These are phyloP conservation scores for Ophiostoma tasmaniense DNA, from an alignment of 2,329 filamentous ascomycete species.

Conservation along the genomic window DNA sequence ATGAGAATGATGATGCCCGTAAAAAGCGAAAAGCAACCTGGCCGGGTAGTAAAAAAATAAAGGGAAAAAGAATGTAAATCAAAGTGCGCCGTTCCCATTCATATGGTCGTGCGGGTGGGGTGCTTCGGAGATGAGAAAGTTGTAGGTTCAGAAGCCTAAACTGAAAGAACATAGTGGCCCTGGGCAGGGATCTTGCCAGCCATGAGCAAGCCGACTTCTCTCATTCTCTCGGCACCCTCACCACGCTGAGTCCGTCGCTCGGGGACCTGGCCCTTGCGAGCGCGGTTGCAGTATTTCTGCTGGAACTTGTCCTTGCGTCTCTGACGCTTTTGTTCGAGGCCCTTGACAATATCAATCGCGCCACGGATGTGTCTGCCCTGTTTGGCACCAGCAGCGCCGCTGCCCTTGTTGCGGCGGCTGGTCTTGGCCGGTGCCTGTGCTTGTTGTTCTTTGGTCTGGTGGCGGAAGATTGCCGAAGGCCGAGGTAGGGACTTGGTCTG, in stretches of 20 bases:
- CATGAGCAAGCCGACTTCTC: slow-evolving; percentile 80
- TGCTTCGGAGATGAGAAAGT: not conserved
- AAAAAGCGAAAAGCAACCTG: not conserved
- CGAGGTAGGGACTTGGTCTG: slow-evolving; percentile 83
- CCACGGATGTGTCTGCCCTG: slow-evolving; percentile 65
- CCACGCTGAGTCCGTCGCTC: slow-evolving; percentile 67
- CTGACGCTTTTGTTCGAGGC: slow-evolving; percentile 87
- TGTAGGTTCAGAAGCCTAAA: slow-evolving; percentile 36
- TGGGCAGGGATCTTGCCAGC: slow-evolving; percentile 65
- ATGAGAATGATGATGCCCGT: not conserved
- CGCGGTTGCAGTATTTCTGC: slow-evolving; percentile 80
- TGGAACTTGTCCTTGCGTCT: slow-evolving; percentile 87
- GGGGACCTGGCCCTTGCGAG: slow-evolving; percentile 56
- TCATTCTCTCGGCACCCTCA: slow-evolving; percentile 87
- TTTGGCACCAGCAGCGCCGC: slow-evolving; percentile 24
- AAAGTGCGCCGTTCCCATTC: slow-evolving; percentile 10
- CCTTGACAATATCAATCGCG: slow-evolving; percentile 97
- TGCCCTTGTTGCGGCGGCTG: slow-evolving; percentile 24
- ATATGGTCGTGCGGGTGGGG: slow-evolving; percentile 1
- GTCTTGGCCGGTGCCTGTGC: slow-evolving; percentile 29
- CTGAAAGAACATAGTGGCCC: slow-evolving; percentile 68
- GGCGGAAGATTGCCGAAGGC: slow-evolving; percentile 61
- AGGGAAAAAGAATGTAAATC: slow-evolving; percentile 8
- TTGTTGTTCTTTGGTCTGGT: slow-evolving; percentile 28
- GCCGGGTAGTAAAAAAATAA: not conserved